These are phyloP conservation scores for Gossypium aridum DNA, from an alignment of 441 rosid species.

Conservation along the genomic window DNA sequence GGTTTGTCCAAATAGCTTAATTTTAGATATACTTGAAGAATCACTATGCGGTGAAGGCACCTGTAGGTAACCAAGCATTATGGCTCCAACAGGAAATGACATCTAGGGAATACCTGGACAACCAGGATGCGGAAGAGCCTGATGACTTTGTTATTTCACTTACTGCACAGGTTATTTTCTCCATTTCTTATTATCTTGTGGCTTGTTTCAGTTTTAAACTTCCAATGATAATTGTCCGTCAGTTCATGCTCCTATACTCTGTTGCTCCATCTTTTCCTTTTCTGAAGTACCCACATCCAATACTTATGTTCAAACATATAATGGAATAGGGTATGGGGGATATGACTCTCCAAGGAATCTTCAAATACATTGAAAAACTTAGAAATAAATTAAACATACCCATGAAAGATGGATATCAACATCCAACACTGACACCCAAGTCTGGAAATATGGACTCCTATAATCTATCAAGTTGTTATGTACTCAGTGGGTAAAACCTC, in stretches of 20 bases:
- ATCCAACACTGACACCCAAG: background rate
- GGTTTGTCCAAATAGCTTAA: conserved; percentile 40
- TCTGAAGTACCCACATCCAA: background rate
- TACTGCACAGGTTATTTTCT: conserved; percentile 67
- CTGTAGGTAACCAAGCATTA: conserved; percentile 11
- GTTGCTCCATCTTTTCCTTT: background rate
- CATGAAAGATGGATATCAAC: background rate
- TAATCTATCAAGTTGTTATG: background rate
- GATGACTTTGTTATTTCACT: conserved; percentile 92
- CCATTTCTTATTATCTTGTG: background rate
- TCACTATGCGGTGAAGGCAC: conserved; percentile 14
- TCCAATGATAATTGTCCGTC: background rate
- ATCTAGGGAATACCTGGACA: conserved; percentile 81
- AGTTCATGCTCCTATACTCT: background rate
- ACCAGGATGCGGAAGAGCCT: conserved; percentile 97
- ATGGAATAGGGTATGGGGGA: background rate
- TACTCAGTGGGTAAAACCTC: background rate
- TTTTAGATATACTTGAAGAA: conserved; percentile 5
- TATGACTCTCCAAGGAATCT: background rate
- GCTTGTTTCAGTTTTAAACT: background rate
- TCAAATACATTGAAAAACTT: background rate
- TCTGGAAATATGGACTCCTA: background rate
- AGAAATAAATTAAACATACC: background rate
- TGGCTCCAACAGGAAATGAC: conserved; percentile 77
- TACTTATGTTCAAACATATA: background rate